Percentiles rank a stretch among this genome's conserved stretches.
phyloP scores from a whole-genome alignment of 352 stramenopile species.

The Phytophthora boehmeriae region DNA sequence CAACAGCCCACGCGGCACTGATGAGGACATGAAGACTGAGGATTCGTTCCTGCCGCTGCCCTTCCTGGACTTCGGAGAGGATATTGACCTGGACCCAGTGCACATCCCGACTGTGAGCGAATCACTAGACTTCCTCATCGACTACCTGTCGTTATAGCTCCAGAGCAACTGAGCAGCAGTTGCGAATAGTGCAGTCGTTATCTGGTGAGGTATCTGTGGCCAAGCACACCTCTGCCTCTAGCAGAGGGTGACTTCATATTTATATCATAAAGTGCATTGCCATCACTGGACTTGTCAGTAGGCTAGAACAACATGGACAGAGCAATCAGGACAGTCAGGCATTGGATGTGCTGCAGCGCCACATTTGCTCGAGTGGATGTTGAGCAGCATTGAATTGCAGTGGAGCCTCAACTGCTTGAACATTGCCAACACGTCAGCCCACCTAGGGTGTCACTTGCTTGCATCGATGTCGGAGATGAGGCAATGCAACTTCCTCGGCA shows the following conservation, averaged over 20 bases:
- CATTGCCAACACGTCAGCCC: not conserved
- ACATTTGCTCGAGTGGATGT: not conserved
- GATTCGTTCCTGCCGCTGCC: constrained; percentile 46
- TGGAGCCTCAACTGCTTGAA: too few relatives aligned
- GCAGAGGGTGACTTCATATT: constrained; percentile 34
- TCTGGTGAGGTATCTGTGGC: constrained; percentile 33
- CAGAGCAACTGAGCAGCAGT: constrained; percentile 20
- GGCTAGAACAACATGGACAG: constrained; percentile 5
- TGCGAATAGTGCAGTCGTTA: constrained; percentile 36
- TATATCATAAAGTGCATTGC: constrained; percentile 41
- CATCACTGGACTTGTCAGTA: constrained; percentile 29
- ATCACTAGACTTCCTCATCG: constrained; percentile 71
- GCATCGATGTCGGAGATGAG: constrained; percentile 7
- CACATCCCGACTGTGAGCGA: constrained; percentile 64
- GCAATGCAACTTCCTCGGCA: constrained; percentile 2
- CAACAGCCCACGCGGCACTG: constrained; percentile 31
- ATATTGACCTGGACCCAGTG: constrained; percentile 51
- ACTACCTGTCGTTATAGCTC: constrained; percentile 57
- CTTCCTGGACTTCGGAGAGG: constrained; percentile 49
- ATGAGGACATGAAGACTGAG: constrained; percentile 45
- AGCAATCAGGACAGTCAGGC: constrained; percentile 13
- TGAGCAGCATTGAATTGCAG: not conserved
- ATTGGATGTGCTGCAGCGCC: not conserved
- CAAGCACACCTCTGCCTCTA: constrained; percentile 16
- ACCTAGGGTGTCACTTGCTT: constrained; percentile 25